Base-by-base conservation (phyloP, 140 eudicot species). In the Stevia rebaudiana region DNA sequence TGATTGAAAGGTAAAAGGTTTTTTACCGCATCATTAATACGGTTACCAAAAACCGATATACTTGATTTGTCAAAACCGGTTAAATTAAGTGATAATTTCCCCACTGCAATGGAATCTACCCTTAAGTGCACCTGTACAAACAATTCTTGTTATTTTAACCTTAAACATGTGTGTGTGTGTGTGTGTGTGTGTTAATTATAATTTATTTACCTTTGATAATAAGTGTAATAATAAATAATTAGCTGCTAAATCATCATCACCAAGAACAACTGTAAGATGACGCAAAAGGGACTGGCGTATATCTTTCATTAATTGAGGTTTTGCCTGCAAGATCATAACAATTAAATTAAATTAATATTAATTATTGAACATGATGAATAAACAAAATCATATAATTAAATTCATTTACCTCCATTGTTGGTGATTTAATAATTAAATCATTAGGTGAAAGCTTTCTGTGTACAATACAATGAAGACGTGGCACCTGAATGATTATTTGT, bases 241-340 rank as follows among this genome's bases (percentile, higher is more conserved):
- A 68, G 99, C 99, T 77, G 97, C 90, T 72, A 94, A 53, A 55
- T 74, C 77, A 49, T 94, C 98, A 71, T 81, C 84, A 65, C 99
- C 99, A 18, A 94, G 90, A 68, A 82, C 83, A 24, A 85, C 70
- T 24, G 88, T 76, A 22, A 94, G 94, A 76, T 94, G 83, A 13
- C 70, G 80, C 74, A 94, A 64, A 43, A 94, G 70, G 37, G 95
- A 70, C 41, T 94, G 94, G 49, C 97, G 81, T 58, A 85, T 63
- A 62, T 79, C 95, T 74, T 71, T 85, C 37, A 85, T 69, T 58
- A 80, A 54, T 13, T 68, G 31, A 37, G 86, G 65, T 15, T 80
- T 81, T 28, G 82, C 72, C 99, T 94, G 77, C 15, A 72, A 35
- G 4, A 61, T 68, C 55, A 63, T 28, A 58, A 13, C 9, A 23